These are phyloP conservation scores for Artomyces pyxidatus DNA, from an alignment of 768 basidiomycete species.

Conservation along the genomic window DNA sequence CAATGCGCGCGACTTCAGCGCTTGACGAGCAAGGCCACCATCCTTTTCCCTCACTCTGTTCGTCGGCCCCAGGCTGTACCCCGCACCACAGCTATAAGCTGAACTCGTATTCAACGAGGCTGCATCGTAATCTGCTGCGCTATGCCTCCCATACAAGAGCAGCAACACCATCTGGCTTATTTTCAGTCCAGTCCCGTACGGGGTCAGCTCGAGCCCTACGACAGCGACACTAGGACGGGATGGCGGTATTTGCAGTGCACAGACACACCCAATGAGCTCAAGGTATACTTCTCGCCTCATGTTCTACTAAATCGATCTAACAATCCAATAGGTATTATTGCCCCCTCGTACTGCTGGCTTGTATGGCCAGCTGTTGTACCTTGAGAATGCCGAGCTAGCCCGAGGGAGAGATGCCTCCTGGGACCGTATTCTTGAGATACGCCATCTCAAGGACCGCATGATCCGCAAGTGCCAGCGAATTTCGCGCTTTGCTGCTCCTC, in stretches of 20 bases:
- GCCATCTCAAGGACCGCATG: slow-evolving; percentile 76
- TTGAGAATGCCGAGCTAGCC: slow-evolving; percentile 52
- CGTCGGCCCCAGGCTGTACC: background rate
- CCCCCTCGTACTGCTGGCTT: slow-evolving; percentile 59
- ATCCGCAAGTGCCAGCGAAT: slow-evolving; percentile 70
- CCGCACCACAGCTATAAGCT: background rate
- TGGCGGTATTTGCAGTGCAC: slow-evolving; percentile 72
- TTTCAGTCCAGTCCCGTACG: slow-evolving; percentile 58
- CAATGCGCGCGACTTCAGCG: background rate
- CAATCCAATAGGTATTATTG: slow-evolving; percentile 48
- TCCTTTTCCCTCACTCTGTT: background rate
- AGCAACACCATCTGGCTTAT: slow-evolving; percentile 34
- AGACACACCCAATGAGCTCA: slow-evolving; percentile 69
- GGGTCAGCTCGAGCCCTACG: slow-evolving; percentile 67
- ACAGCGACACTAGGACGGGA: slow-evolving; percentile 42
- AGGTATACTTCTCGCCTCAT: slow-evolving; percentile 31
- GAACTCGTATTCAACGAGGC: background rate
- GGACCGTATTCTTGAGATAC: slow-evolving; percentile 66
- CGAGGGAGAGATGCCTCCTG: slow-evolving; percentile 50
- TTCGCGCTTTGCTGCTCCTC: slow-evolving; percentile 36
- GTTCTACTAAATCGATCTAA: slow-evolving; percentile 3
- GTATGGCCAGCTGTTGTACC: slow-evolving; percentile 57
- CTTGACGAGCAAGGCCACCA: background rate
- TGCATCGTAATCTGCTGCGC: background rate
- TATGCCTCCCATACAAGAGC: slow-evolving; percentile 10